A percentile compares a stretch with the other conserved stretches of the same genome.
Evolutionary conservation across 495 filamentous ascomycete genomes (phyloP).

Genomic region (Talaromyces nanjingensis): DNA sequence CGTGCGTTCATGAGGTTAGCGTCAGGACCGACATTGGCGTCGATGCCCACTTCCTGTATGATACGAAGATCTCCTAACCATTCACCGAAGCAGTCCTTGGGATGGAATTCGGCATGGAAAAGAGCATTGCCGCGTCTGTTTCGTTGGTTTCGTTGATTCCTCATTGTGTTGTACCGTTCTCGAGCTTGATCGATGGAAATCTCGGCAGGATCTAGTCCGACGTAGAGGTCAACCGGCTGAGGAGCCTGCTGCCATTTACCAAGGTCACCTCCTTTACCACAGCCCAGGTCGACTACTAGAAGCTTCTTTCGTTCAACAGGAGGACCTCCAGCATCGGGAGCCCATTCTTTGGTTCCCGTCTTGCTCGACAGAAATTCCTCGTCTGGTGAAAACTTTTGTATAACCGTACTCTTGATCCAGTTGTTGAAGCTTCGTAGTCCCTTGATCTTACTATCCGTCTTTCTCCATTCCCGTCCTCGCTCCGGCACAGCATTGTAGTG

Average conservation of each 20-base stretch:
- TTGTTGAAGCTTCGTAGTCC: constrained; percentile 94
- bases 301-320: constrained; percentile 44
- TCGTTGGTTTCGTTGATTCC: constrained; percentile 45
- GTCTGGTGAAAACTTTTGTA: constrained; percentile 89
- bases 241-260: constrained; percentile 92
- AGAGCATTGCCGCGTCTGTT: constrained; percentile 52
- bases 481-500: constrained; percentile 93
- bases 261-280: constrained; percentile 93
- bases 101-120: constrained; percentile 79
- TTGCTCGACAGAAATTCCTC: constrained; percentile 54
- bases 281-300: constrained; percentile 85
- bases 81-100: constrained; percentile 84
- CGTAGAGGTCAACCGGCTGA: constrained; percentile 77
- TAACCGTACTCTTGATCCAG: constrained; percentile 94
- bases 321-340: constrained; percentile 45
- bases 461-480: constrained; percentile 88
- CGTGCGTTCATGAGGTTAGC: constrained; percentile 45
- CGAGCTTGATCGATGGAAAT: constrained; percentile 83
- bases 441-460: constrained; percentile 88
- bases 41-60: constrained; percentile 77
- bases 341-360: constrained; percentile 35
- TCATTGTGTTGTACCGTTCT: constrained; percentile 74
- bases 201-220: constrained; percentile 88
- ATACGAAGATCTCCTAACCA: constrained; percentile 70
- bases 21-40: constrained; percentile 56